Base-by-base conservation (phyloP, 2,329 filamentous ascomycete genomes). In the Pyrenochaeta sp. region DNA sequence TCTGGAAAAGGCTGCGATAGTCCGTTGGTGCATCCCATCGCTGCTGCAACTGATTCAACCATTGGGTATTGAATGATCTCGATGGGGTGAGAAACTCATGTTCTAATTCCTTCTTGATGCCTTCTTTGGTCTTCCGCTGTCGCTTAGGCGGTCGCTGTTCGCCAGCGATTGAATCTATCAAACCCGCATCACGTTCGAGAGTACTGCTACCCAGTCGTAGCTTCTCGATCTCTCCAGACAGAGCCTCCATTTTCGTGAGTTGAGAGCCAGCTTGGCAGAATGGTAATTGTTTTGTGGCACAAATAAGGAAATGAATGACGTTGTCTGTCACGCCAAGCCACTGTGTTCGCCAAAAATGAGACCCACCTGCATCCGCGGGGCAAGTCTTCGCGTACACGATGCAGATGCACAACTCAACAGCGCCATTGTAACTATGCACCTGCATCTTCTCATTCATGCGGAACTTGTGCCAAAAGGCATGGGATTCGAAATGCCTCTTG, bases 11-110 rank as follows among this genome's bases (percentile, higher is more conserved):
- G 55, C 92, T 88, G n/a, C 88, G 86, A 74, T 93, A 91, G 70
- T 97, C 90, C 37, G 88, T 86, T 3, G 91, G 87, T 55, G 88
- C 85, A 62, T 97, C 91, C 95, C 94, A 99, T 75, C 88, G 82
- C 84, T 94, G 92, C 79, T 99, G 95, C 43, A 98, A 80, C 54
- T 87, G 86, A 76, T 97, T 93, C 58, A 99, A 85, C 93, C 95
- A 98, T 72, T 90, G 88, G 4, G 87, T 82, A 34, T 89, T 92
- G 80, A 99, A 97, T 2, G 86, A 85, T 5, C 88, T 85, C 1
- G 92, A 91, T 0, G 95, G 94, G 2, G 87, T 88, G 27, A 99
- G 82, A 71, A 94, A 95, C 46, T 91, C 88, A 53, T 84, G 73
- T 78, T 96, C 92, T 5, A 98, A 84, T 59, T 88, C 84, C 45